Percentiles rank a stretch among this genome's conserved stretches.
Evolutionary conservation across 2,329 filamentous ascomycete genomes (phyloP).

Genomic region (Fusarium tjaetaba): DNA sequence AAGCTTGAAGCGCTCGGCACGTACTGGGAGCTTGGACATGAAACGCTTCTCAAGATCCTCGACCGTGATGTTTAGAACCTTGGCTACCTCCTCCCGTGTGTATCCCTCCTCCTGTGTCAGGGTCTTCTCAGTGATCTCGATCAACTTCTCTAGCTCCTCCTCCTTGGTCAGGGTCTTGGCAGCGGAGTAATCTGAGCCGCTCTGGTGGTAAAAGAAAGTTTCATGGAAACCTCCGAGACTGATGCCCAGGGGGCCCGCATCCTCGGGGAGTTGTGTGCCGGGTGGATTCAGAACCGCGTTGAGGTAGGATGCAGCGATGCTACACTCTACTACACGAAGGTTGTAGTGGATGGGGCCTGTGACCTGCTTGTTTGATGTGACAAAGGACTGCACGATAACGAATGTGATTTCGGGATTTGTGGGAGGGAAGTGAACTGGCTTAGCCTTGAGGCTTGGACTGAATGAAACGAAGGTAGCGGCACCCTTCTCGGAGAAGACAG

Average conservation of each 20-base stretch:
- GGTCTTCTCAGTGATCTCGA: conserved; percentile 75
- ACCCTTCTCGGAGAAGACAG: conserved; percentile 88
- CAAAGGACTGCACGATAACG: conserved; percentile 92
- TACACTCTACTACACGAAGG: conserved; percentile 94
- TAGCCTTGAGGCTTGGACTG: conserved; percentile 78
- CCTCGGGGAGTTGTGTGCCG: conserved; percentile 72
- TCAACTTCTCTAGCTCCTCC: conserved; percentile 77
- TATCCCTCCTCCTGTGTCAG: conserved; percentile 85
- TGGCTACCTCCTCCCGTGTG: conserved; percentile 84
- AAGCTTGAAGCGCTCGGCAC: conserved; percentile 87
- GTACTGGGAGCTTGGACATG: conserved; percentile 88
- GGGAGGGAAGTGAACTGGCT: conserved; percentile 82
- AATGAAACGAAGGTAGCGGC: conserved; percentile 93
- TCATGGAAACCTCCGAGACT: conserved; percentile 90
- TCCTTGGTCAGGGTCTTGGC: conserved; percentile 59
- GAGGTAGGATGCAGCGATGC: conserved; percentile 79
- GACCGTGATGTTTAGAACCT: conserved; percentile 74
- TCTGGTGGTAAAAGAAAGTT: conserved; percentile 72
- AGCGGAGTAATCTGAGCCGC: conserved; percentile 51
- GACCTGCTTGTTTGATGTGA: conserved; percentile 93
- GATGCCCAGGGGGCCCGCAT: conserved; percentile 84
- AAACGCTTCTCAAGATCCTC: conserved; percentile 79
- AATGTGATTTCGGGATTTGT: conserved; percentile 88
- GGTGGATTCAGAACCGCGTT: conserved; percentile 67
- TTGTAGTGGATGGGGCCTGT: conserved; percentile 97